Percentiles rank a stretch among this genome's conserved stretches.
These are phyloP conservation scores for Salix koriyanagi DNA, from an alignment of 345 rosid genomes.

Conservation along the genomic window DNA sequence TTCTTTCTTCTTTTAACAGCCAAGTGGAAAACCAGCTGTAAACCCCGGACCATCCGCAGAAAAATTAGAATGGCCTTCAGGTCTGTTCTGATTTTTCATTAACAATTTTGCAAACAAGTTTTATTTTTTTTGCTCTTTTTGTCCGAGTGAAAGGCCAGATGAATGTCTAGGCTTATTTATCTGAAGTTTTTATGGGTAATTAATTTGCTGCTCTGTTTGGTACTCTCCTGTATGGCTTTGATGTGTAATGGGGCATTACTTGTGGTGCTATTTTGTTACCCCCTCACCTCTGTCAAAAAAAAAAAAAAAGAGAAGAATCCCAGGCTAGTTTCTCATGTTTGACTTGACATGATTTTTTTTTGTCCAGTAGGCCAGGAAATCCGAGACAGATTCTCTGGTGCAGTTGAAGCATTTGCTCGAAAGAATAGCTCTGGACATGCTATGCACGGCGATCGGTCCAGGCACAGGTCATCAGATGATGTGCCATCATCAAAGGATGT, in stretches of 20 bases:
- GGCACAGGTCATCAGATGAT: conserved; percentile 54
- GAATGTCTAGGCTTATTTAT: background rate
- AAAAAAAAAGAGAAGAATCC: background rate
- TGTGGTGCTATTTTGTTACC: background rate
- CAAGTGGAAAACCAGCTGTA: conserved; percentile 44
- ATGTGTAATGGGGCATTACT: background rate
- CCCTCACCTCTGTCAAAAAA: background rate
- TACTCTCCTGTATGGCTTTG: background rate
- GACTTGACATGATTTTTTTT: conserved; percentile 14
- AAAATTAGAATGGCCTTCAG: conserved; percentile 46
- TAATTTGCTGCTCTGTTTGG: background rate
- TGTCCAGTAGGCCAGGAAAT: conserved; percentile 50
- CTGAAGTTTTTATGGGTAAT: background rate
- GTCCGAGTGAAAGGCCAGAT: background rate
- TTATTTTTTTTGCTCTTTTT: background rate
- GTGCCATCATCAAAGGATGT: conserved; percentile 48
- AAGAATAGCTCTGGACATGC: conserved; percentile 43
- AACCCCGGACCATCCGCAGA: conserved; percentile 48
- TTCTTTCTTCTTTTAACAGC: conserved; percentile 26
- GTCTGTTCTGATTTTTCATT: conserved; percentile 18
- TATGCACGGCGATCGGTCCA: conserved; percentile 42
- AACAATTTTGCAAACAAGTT: background rate
- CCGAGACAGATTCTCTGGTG: conserved; percentile 61
- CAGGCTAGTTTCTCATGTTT: background rate
- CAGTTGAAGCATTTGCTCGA: conserved; percentile 67